Evolutionary conservation across 495 filamentous ascomycete genomes (phyloP).

Genomic region (Tuber melanosporum): DNA sequence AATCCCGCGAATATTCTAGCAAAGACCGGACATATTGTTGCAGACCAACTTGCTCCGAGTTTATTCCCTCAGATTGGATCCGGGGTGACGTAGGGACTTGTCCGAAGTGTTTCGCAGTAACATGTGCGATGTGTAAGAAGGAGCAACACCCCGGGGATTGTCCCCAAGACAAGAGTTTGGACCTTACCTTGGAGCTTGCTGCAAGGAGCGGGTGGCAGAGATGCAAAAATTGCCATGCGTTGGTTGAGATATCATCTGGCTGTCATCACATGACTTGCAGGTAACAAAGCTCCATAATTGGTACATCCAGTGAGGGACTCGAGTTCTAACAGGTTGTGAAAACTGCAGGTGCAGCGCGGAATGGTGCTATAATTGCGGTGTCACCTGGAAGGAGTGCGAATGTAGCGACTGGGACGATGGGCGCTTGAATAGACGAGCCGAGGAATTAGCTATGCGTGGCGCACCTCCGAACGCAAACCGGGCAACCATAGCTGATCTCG

Average conservation of each 20-base stretch:
- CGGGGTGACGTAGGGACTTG: slow-evolving; percentile 42
- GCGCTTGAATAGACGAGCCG: slow-evolving; percentile 25
- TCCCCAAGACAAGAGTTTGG: slow-evolving; percentile 44
- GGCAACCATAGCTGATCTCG: neutral
- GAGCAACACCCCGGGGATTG: slow-evolving; percentile 46
- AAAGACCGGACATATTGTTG: slow-evolving; percentile 47
- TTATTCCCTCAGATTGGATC: slow-evolving; percentile 43
- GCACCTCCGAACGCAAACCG: slow-evolving; percentile 1
- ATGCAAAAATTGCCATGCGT: slow-evolving; percentile 44
- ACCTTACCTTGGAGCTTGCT: slow-evolving; percentile 44
- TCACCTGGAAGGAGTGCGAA: slow-evolving; percentile 31
- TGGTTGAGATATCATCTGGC: slow-evolving; percentile 46
- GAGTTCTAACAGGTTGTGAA: neutral
- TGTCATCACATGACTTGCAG: slow-evolving; percentile 49
- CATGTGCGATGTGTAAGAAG: slow-evolving; percentile 47
- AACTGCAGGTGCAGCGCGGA: slow-evolving; percentile 26
- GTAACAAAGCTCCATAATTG: neutral
- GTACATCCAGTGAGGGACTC: neutral
- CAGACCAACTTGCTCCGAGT: slow-evolving; percentile 43
- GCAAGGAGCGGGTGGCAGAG: slow-evolving; percentile 46
- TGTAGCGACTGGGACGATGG: slow-evolving; percentile 33
- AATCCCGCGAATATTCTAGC: slow-evolving; percentile 44
- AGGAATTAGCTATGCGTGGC: slow-evolving; percentile 36
- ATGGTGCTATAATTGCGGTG: slow-evolving; percentile 38
- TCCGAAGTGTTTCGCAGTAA: slow-evolving; percentile 39